A percentile compares a stretch with the other conserved stretches of the same genome.
phyloP scores from a whole-genome alignment of 2,329 filamentous ascomycete genomes.

The Aspergillus terreus region DNA sequence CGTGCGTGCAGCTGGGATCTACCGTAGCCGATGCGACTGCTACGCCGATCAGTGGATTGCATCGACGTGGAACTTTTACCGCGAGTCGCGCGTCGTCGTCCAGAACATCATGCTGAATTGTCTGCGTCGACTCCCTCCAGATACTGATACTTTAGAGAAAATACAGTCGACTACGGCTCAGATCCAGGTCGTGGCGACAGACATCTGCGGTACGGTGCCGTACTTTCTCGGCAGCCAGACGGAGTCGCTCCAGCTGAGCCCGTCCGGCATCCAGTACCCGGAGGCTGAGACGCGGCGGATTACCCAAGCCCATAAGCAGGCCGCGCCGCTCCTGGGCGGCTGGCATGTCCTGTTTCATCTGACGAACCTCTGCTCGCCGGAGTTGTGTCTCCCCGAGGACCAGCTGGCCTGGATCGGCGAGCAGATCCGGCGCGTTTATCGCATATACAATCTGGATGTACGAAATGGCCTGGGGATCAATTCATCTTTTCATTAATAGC shows the following conservation, averaged over 20 bases:
- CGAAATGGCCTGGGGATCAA: neutral
- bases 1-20: constrained; percentile 24
- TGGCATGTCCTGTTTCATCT: constrained; percentile 21
- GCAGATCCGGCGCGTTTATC: constrained; percentile 21
- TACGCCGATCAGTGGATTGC: constrained; percentile 28
- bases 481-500: neutral
- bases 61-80: constrained; percentile 27
- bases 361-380: constrained; percentile 17
- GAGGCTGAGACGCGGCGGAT: constrained; percentile 16
- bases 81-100: constrained; percentile 25
- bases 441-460: constrained; percentile 20
- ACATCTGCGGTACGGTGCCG: constrained; percentile 26
- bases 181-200: constrained; percentile 19
- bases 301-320: constrained; percentile 17
- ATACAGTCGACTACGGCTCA: constrained; percentile 4
- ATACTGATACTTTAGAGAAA: constrained; percentile 1
- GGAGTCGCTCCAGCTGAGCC: constrained; percentile 18
- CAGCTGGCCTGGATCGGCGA: constrained; percentile 18
- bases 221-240: constrained; percentile 25
- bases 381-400: constrained; percentile 15
- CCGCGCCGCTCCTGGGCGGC: constrained; percentile 23
- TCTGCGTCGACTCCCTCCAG: constrained; percentile 14
- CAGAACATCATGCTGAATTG: constrained; percentile 27
- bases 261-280: constrained; percentile 21
- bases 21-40: constrained; percentile 25